These are phyloP conservation scores for Camellia granthamiana DNA, from an alignment of 148 eudicot genomes.

Conservation along the genomic window DNA sequence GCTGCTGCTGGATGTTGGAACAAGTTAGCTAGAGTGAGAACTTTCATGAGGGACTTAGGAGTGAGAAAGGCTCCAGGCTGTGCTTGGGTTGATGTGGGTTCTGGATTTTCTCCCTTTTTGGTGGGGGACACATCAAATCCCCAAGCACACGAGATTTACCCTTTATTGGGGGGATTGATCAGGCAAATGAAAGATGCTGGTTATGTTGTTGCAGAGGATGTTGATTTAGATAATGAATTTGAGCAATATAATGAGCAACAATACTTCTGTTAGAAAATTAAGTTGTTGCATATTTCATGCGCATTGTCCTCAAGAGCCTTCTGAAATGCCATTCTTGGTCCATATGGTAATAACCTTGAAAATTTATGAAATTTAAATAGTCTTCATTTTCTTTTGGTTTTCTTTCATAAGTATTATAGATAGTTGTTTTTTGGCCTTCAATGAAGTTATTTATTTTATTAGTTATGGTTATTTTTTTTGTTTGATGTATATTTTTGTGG, in stretches of 20 bases:
- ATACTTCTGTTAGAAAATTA: background rate
- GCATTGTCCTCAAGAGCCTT: background rate
- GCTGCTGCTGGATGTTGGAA: slow-evolving; percentile 72
- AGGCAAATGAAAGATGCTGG: slow-evolving; percentile 68
- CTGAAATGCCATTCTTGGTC: background rate
- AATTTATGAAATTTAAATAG: background rate
- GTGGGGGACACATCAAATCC: slow-evolving; percentile 54
- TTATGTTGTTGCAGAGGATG: slow-evolving; percentile 29
- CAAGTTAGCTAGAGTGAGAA: slow-evolving; percentile 59
- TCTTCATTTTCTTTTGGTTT: background rate
- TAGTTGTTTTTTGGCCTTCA: background rate
- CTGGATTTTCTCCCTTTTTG: slow-evolving; percentile 52
- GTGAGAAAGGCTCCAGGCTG: slow-evolving; percentile 72
- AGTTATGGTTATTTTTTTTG: background rate
- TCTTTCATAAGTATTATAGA: too few species aligned
- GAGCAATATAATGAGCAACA: slow-evolving; percentile 15
- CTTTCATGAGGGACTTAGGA: slow-evolving; percentile 61
- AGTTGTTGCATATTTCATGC: background rate
- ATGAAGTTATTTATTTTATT: background rate
- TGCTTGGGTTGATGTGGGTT: slow-evolving; percentile 74
- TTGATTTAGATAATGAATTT: slow-evolving; percentile 30
- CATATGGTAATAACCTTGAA: background rate
- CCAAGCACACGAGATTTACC: slow-evolving; percentile 50
- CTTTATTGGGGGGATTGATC: slow-evolving; percentile 46
- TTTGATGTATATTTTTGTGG: background rate